A percentile compares a stretch with the other conserved stretches of the same genome.
phyloP scores from a whole-genome alignment of 345 rosid genomes.

The Ailanthus altissimus region DNA sequence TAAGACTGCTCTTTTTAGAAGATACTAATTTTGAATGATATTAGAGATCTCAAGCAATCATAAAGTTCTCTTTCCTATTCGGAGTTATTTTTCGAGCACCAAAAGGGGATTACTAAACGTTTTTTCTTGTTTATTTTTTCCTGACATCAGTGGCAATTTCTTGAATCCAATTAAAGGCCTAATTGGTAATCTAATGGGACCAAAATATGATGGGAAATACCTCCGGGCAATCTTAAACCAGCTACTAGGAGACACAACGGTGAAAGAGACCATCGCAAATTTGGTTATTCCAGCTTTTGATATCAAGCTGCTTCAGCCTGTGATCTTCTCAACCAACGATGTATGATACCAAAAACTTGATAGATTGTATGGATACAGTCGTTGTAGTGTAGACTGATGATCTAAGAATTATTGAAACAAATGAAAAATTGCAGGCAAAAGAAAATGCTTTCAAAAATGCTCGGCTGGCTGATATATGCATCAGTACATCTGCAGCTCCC shows the following conservation, averaged over 20 bases:
- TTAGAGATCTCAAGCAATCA: no score
- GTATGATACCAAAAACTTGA: no score
- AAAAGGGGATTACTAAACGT: no score
- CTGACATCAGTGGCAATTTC: neutral
- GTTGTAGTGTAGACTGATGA: no score
- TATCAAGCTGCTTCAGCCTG: constrained; percentile 20
- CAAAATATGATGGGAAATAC: constrained; percentile 31
- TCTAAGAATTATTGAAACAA: no score
- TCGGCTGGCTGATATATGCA: constrained; percentile 29
- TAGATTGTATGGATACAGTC: no score
- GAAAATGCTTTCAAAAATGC: constrained; percentile 29
- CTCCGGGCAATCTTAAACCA: neutral
- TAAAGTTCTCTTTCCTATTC: no score
- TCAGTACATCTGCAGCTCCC: constrained; percentile 38
- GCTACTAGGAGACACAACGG: constrained; percentile 15
- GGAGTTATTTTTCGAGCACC: no score
- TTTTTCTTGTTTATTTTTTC: neutral
- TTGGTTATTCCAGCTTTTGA: constrained; percentile 18
- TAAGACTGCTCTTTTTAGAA: no score
- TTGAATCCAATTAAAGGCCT: neutral
- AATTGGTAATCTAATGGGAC: neutral
- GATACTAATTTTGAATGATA: no score
- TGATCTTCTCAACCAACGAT: constrained; percentile 13
- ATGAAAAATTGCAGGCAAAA: constrained; percentile 28
- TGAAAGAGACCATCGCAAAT: constrained; percentile 15